These are phyloP conservation scores for Dillenia suffruticosa DNA, from an alignment of 164 flowering plant species.

Conservation along the genomic window DNA sequence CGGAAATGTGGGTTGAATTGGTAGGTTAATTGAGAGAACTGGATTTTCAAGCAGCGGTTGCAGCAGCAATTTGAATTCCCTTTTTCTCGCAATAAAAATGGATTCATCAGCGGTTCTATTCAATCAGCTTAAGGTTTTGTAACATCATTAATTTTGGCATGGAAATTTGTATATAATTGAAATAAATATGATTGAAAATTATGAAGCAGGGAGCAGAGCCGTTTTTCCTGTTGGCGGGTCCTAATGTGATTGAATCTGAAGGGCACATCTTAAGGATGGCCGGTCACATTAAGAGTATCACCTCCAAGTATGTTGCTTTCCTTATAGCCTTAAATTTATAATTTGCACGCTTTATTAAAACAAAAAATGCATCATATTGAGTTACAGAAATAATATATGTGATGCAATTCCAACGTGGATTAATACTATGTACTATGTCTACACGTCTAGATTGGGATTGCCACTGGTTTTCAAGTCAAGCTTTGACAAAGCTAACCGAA, in stretches of 20 bases:
- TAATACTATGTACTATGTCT: background rate
- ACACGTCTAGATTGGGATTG: constrained; percentile 61
- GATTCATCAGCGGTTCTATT: constrained; percentile 39
- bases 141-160: background rate
- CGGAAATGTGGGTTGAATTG: no score
- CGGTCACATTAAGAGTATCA: constrained; percentile 53
- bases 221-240: constrained; percentile 91
- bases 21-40: no score
- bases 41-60: no score
- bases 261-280: constrained; percentile 87
- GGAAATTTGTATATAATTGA: background rate
- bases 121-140: constrained; percentile 61
- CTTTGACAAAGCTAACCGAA: constrained; percentile 97
- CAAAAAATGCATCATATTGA: no score
- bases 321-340: background rate
- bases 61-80: no score
- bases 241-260: constrained; percentile 98
- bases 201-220: constrained; percentile 66
- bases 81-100: constrained; percentile 5
- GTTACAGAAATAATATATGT: background rate
- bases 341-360: no score
- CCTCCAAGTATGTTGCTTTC: constrained; percentile 52
- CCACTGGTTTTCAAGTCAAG: constrained; percentile 91
- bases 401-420: background rate
- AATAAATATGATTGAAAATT: background rate